Conservation (phyloP, 345 rosid genomes). For the Hypericum androsaemum region DNA sequence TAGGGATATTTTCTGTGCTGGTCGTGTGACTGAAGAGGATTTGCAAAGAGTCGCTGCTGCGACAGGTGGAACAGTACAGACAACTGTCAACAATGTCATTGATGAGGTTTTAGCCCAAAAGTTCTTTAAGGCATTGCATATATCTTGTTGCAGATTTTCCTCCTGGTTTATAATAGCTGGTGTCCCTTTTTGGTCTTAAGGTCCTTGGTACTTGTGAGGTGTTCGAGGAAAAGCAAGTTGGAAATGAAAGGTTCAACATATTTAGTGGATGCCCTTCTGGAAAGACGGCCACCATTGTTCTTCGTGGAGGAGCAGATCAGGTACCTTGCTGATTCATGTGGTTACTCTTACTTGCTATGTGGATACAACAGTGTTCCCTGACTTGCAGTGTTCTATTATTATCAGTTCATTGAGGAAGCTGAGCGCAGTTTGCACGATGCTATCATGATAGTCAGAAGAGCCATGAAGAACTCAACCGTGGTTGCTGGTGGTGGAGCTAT, state of each 20-base stretch:
- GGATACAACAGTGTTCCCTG: not conserved
- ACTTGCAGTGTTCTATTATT: constrained; percentile 1
- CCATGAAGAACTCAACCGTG: constrained; percentile 88
- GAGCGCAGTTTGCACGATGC: constrained; percentile 99
- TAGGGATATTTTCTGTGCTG: constrained; percentile 98
- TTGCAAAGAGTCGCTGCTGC: constrained; percentile 93
- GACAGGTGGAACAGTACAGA: constrained; percentile 90
- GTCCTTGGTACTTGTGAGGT: constrained; percentile 93
- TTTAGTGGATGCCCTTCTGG: constrained; percentile 98
- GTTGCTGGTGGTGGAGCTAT: constrained; percentile 99
- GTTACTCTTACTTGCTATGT: not conserved
- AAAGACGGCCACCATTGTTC: constrained; percentile 88
- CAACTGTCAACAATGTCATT: constrained; percentile 86
- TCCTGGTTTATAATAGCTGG: not conserved
- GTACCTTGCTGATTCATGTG: constrained; percentile 23
- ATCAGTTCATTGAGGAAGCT: constrained; percentile 97
- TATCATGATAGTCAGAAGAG: constrained; percentile 98
- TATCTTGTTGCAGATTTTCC: not conserved
- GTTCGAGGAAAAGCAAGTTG: constrained; percentile 97
- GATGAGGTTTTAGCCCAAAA: constrained; percentile 42
- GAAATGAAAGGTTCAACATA: constrained; percentile 94
- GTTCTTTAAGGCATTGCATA: not conserved
- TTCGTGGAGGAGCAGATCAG: constrained; percentile 99
- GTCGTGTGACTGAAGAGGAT: constrained; percentile 96
- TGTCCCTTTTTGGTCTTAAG: constrained; percentile 32